phyloP scores from a whole-genome alignment of 2,329 filamentous ascomycete genomes.

The Neopestalotiopsis rosae region DNA sequence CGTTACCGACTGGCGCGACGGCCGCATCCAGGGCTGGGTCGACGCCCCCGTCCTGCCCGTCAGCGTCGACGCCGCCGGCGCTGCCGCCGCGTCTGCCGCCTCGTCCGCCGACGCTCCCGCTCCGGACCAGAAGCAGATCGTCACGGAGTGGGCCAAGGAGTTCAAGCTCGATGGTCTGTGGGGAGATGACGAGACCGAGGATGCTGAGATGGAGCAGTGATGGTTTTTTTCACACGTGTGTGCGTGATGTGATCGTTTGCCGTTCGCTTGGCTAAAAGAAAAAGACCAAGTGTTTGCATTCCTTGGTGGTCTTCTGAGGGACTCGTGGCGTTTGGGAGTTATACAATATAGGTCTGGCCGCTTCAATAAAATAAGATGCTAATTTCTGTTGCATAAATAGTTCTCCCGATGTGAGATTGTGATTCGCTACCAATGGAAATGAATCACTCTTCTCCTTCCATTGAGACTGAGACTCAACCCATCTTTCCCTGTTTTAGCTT shows the following conservation, averaged over 20 bases:
- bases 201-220: slow-evolving; percentile 59
- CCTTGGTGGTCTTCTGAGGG: background rate
- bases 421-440: background rate
- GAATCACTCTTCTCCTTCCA: too few relatives aligned
- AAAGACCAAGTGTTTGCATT: background rate
- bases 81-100: slow-evolving; percentile 29
- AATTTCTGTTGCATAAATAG: background rate
- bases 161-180: slow-evolving; percentile 94
- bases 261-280: background rate
- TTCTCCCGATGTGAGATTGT: background rate
- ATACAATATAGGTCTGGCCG: background rate
- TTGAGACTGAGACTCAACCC: too few relatives aligned
- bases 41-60: slow-evolving; percentile 74
- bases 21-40: slow-evolving; percentile 90
- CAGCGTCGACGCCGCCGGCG: slow-evolving; percentile 36
- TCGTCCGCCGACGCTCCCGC: slow-evolving; percentile 38
- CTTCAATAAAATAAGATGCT: background rate
- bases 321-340: slow-evolving; percentile 13
- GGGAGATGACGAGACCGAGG: slow-evolving; percentile 64
- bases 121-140: slow-evolving; percentile 69
- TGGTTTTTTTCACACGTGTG: background rate
- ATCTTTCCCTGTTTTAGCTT: too few relatives aligned
- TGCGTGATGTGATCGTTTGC: background rate
- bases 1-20: slow-evolving; percentile 95
- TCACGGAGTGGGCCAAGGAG: slow-evolving; percentile 87